Base-by-base conservation (phyloP, 768 basidiomycete genomes). In the Cytidiella melzeri region DNA sequence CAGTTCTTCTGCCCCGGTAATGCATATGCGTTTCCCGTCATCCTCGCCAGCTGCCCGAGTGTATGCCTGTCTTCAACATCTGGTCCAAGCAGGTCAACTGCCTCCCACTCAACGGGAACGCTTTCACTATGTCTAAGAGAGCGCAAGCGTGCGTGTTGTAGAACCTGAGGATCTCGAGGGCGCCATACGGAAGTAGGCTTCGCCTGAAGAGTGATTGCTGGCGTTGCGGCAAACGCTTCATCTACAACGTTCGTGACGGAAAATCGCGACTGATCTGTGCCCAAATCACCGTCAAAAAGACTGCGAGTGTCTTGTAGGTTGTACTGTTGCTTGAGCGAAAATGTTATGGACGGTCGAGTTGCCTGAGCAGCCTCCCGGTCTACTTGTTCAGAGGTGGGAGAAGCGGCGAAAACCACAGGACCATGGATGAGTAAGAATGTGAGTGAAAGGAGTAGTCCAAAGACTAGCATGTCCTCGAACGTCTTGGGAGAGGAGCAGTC, bases 21-120 rank as follows among this genome's bases (percentile, higher is more conserved):
- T 10, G 84, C 79, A 67, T 97, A 97, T 1, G 95, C 94, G 62
- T 97, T 90, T 28, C 83, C 88, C 9, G 84, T 74, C 85, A 97
- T 94, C 50, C 88, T 64, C 6, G 87, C 93, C 24, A 98, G 74
- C 61, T 92, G 84, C 2, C 75, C 73, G 5, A 97, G 68, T 0
- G 93, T 96, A 57, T 87, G 83, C 45, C 75, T 69, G 62, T 95
- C 88, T 50, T 77, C 75, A 13, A 92, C 65, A 61, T 96, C 86
- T 0, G 95, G 95, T 3, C 74, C 90, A 3, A 76, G 70, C 10
- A 90, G 70, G 38, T 81, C 71, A 2, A 79, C 63, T 42, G 74
- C 70, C 27, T 86, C 80, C 93, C 93, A 96, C 37, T 78, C 69
- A 1, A 84, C 58, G 30, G 30, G 15, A 7, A 34, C 7, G 57